Conservation (phyloP, 225 moss, liverwort and hornwort genomes). For the Pseudisothecium myosuroides region DNA sequence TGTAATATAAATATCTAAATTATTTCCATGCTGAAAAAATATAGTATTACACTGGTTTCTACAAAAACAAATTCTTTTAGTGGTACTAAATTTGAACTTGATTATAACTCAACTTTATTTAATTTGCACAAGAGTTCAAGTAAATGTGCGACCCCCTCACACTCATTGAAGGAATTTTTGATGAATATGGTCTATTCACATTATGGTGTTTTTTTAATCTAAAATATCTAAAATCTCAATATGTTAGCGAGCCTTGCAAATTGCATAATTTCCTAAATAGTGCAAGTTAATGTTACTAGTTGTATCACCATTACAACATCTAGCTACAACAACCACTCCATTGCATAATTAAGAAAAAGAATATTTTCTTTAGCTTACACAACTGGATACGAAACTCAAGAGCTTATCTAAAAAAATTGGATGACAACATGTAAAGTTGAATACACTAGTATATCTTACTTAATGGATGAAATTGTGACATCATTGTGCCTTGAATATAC, state of each 20-base stretch:
- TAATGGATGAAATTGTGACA: too few species aligned
- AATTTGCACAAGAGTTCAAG: background rate
- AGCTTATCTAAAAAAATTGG: background rate
- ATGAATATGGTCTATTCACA: background rate
- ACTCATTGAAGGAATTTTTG: background rate
- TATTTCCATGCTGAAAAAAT: accelerated
- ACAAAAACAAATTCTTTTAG: background rate
- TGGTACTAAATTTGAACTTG: background rate
- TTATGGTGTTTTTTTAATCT: too few species aligned
- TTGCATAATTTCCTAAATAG: background rate
- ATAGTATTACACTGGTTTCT: background rate
- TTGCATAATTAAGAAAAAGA: background rate
- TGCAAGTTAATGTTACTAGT: background rate
- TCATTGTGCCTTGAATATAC: too few species aligned
- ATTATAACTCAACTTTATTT: background rate
- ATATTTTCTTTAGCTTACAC: background rate
- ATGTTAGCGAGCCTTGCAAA: background rate
- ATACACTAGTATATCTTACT: background rate
- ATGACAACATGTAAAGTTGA: background rate
- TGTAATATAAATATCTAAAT: background rate
- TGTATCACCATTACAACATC: background rate
- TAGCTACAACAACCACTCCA: background rate
- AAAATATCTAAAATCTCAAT: background rate
- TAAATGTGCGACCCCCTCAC: background rate
- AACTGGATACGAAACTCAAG: background rate